Conservation (phyloP, 805 yeast species). For the Torulaspora gathmanii region DNA sequence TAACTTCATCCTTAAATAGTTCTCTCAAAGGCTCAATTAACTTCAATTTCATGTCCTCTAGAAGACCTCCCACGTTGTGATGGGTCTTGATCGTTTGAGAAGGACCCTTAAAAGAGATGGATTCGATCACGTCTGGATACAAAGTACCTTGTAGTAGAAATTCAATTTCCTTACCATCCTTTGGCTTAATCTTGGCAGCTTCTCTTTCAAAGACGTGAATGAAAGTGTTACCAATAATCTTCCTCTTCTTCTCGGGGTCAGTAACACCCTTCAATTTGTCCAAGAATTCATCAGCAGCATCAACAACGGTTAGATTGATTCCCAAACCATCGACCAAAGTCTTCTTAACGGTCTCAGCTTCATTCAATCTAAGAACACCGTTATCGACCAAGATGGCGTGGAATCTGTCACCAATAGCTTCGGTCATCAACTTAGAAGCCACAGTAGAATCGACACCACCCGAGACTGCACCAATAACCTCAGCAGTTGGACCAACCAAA, state of each 20-base stretch:
- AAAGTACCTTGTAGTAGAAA: constrained; percentile 93
- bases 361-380: constrained; percentile 94
- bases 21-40: constrained; percentile 98
- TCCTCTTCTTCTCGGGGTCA: constrained; percentile 98
- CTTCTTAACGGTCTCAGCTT: constrained; percentile 81
- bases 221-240: constrained; percentile 96
- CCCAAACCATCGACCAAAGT: constrained; percentile 91
- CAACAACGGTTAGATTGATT: constrained; percentile 89
- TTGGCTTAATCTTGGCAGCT: constrained; percentile 87
- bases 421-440: constrained; percentile 96
- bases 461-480: constrained; percentile 98
- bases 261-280: constrained; percentile 85
- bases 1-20: constrained; percentile 97
- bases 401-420: constrained; percentile 97
- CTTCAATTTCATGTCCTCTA: constrained; percentile 97
- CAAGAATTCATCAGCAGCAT: constrained; percentile 87
- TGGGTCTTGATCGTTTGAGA: constrained; percentile 99
- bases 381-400: constrained; percentile 97
- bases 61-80: constrained; percentile 97
- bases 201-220: constrained; percentile 95
- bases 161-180: constrained; percentile 84
- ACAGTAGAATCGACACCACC: constrained; percentile 99
- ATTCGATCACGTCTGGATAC: constrained; percentile 98
- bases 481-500: constrained; percentile 95
- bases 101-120: constrained; percentile 98